phyloP scores from a whole-genome alignment of 495 filamentous ascomycete genomes.

The Neurospora pannonica region DNA sequence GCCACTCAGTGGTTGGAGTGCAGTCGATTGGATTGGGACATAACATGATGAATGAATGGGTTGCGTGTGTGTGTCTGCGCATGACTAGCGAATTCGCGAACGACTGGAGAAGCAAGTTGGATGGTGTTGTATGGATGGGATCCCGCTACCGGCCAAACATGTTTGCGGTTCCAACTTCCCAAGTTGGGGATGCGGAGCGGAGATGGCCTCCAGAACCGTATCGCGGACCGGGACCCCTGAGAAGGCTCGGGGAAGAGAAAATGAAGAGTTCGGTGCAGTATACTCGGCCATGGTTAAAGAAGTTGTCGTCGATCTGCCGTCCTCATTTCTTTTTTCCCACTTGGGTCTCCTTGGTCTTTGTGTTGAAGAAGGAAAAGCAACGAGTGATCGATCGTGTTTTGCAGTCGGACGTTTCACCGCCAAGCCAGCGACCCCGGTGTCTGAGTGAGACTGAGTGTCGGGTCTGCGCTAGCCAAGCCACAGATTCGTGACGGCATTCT shows the following conservation, averaged over 20 bases:
- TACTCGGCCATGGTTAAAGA: neutral
- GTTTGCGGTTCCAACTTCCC: neutral
- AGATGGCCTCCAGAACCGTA: neutral
- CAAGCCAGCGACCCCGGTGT: neutral
- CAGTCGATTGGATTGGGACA: neutral
- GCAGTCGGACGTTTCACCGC: neutral
- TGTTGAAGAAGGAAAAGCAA: neutral
- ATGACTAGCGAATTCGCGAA: neutral
- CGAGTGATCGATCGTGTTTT: neutral
- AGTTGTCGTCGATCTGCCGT: neutral
- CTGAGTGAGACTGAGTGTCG: neutral
- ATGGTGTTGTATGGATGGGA: neutral
- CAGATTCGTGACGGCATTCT: neutral
- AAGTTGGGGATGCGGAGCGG: neutral
- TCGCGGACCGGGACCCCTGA: neutral
- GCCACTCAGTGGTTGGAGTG: neutral
- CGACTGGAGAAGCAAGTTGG: neutral
- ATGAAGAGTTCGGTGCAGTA: neutral
- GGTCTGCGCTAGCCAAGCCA: neutral
- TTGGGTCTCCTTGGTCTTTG: neutral
- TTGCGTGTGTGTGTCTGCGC: neutral
- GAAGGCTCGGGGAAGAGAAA: neutral
- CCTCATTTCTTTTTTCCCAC: neutral
- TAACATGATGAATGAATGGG: neutral
- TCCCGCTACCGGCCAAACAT: neutral